Conservation (phyloP, 768 basidiomycete genomes). For the Crucibulum laeve region DNA sequence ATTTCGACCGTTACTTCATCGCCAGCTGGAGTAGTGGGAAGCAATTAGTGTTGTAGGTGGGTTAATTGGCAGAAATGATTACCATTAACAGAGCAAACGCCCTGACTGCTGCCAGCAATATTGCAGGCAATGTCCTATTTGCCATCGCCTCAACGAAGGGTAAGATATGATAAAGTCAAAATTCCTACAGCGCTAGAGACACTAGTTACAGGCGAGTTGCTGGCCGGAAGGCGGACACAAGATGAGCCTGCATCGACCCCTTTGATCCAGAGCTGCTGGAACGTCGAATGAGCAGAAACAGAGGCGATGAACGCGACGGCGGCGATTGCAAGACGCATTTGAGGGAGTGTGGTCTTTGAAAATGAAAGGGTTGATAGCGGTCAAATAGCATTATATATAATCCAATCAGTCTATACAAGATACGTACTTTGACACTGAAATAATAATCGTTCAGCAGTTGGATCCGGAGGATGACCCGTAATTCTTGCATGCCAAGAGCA, state of each 20-base stretch:
- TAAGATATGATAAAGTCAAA: neutral
- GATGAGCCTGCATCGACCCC: neutral
- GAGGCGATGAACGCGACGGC: neutral
- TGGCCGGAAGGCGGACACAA: neutral
- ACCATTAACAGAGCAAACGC: constrained; percentile 40
- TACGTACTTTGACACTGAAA: too few species aligned
- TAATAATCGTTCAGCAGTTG: too few species aligned
- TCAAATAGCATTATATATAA: too few species aligned
- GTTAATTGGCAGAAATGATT: constrained; percentile 6
- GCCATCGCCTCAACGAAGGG: neutral
- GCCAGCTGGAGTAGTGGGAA: constrained; percentile 27
- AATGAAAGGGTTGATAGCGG: too few species aligned
- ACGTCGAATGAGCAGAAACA: neutral
- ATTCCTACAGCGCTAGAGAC: constrained; percentile 28
- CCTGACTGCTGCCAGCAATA: constrained; percentile 24
- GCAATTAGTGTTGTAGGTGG: neutral
- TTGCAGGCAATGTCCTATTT: constrained; percentile 47
- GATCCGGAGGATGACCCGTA: too few species aligned
- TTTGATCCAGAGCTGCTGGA: constrained; percentile 1
- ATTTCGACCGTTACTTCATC: constrained; percentile 47
- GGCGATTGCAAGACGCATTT: neutral
- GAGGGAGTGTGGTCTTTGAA: too few species aligned
- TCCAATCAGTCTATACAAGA: too few species aligned
- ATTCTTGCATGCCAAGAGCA: too few species aligned
- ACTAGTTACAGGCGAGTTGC: constrained; percentile 2